Evolutionary conservation across 2,329 filamentous ascomycete genomes (phyloP), one percentile per base, ranked within the genome.

Genomic region (Botrytis byssoidea): DNA sequence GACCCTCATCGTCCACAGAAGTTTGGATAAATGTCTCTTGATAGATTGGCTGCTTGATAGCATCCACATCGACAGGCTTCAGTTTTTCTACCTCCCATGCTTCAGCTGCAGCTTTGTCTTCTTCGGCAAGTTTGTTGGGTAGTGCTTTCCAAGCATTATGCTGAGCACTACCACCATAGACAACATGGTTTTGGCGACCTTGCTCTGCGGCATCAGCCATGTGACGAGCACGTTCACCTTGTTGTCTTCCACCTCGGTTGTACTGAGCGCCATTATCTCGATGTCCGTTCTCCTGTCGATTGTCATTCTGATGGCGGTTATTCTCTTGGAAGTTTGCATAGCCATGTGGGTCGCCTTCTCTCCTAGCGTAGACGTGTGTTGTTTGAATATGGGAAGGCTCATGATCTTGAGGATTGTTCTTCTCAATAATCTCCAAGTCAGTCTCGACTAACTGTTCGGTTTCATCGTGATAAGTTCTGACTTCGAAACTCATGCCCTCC

Each of bases 361-460:
- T 67, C 42, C 70, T 55, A 42, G 46, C 57, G 42, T 35, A 61
- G n/a, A 71, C 20, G 59, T 63, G 29, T 5, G 71, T 32, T 44
- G 42, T 65, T 72, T 35, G 55, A 20, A 48, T 44, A 32, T 51
- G 59, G 46, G 42, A 18, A n/a, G 35, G 71, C 20, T 37, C 55
- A 57, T 60, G 29, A 51, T 73, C 22, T 67, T 60, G n/a, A 25
- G 35, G 37, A 32, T 72, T 70, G 5, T 66, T 55, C 22, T 77
- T 77, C 25, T 77, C 46, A 4, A 80, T 74, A 67, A 77, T 79
- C 78, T 98, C 93, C 73, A 96, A 80, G 82, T 99, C 96, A 0
- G 96, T 99, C 74, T 92, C 89, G 5, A 97, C 92, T 83, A 98
- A 90, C 83, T 98, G 95, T 83, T 97, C 90, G 48, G 91, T 89